Evolutionary conservation across 1,284 basidiomycete genomes (phyloP), one percentile per base, ranked within the genome.

Genomic region (Fomitopsis pinicola): DNA sequence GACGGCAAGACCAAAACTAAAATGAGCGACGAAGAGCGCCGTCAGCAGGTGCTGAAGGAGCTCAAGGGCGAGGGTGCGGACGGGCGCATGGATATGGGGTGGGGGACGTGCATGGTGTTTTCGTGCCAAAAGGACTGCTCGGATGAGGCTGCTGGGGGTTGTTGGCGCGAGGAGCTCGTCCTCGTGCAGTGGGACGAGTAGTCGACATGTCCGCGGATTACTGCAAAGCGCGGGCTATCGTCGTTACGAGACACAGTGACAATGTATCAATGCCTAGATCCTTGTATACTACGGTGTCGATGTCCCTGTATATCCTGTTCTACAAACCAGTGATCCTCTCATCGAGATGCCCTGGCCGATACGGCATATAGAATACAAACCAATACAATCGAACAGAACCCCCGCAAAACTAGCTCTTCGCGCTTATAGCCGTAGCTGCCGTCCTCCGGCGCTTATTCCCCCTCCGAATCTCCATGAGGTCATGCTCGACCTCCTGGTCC

Each of bases 61-160:
- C 69, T 89, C 63, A 82, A 81, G 66, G 78, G 77, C 7, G 75
- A 69, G 58, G 76, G 75, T 58, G 73, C 71, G 35, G 68, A 72
- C 2, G 79, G 75, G 12, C 74, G 76, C 40, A 71, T 76, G 53
- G 87, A 85, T 0, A 90, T 94, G 87, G 89, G 91, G 62, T 94
- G 91, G 90, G 92, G 92, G 0, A 93, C 92, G 3, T 86, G 86
- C 62, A 80, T 94, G 78, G 76, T 94, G 19, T 93, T 92, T 73
- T 88, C 88, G 0, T 95, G 92, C 67, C 81, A 80, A 63, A 80
- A 80, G 52, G 89, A 94, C 69, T 95, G 92, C 66, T 62, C 75
- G 38, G 80, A 75, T 22, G 79, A 79, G 28, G 74, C 70, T 15
- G 76, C 74, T 40, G 63, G 64, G 33, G 73, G 83, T 42, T 77